Conservation (phyloP, 1,139 yeast species). For the Meyerozyma smithsonii region DNA sequence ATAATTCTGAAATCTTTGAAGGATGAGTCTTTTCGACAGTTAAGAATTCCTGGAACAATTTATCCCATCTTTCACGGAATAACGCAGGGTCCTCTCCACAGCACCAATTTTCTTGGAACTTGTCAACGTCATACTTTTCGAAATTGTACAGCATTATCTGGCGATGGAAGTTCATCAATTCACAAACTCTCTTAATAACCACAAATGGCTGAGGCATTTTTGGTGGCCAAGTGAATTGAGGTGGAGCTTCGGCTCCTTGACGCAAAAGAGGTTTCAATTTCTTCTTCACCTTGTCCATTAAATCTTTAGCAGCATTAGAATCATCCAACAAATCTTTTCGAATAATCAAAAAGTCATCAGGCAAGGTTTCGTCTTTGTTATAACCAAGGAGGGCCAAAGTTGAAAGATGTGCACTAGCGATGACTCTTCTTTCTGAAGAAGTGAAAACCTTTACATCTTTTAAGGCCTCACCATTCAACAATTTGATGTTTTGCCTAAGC, state of each 20-base stretch:
- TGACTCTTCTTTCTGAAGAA: slow-evolving; percentile 90
- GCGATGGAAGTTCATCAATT: slow-evolving; percentile 89
- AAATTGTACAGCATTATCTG: slow-evolving; percentile 82
- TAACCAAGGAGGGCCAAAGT: slow-evolving; percentile 76
- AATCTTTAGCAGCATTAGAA: slow-evolving; percentile 95
- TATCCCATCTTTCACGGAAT: slow-evolving; percentile 96
- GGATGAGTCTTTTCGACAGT: slow-evolving; percentile 97
- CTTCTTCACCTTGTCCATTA: slow-evolving; percentile 97
- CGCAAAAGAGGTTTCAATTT: slow-evolving; percentile 89
- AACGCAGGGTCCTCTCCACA: slow-evolving; percentile 91
- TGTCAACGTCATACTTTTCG: slow-evolving; percentile 56
- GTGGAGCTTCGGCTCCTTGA: slow-evolving; percentile 97
- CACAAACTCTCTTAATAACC: slow-evolving; percentile 90
- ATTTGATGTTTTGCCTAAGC: slow-evolving; percentile 82
- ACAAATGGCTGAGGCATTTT: slow-evolving; percentile 96
- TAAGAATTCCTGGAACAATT: slow-evolving; percentile 85
- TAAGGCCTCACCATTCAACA: slow-evolving; percentile 79
- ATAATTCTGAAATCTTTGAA: slow-evolving; percentile 89
- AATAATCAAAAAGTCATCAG: slow-evolving; percentile 75
- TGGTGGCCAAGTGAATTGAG: slow-evolving; percentile 98
- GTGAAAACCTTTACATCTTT: slow-evolving; percentile 84
- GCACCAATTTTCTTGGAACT: slow-evolving; percentile 85
- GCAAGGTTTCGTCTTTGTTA: slow-evolving; percentile 52
- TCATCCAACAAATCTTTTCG: slow-evolving; percentile 92
- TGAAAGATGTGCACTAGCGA: slow-evolving; percentile 87